Evolutionary conservation across 148 eudicot genomes (phyloP).

Genomic region (Vaccinium macrocarpon): DNA sequence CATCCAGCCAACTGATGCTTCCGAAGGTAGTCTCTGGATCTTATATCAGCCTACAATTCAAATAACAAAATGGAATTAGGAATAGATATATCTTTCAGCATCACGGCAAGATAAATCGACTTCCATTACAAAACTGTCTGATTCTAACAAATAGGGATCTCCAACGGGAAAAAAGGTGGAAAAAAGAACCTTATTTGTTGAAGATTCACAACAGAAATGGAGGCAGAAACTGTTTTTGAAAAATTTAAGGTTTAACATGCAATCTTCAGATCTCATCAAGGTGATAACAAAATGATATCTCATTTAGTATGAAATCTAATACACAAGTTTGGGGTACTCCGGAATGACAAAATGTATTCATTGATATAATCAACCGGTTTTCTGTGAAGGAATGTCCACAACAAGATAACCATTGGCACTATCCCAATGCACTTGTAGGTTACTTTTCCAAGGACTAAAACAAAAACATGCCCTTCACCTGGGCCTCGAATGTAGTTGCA

Average conservation of each 20-base stretch:
- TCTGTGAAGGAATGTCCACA: background rate
- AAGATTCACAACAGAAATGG: background rate
- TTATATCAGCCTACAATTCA: constrained; percentile 58
- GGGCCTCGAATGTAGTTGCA: background rate
- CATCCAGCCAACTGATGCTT: constrained; percentile 22
- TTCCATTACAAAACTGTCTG: background rate
- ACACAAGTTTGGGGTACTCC: background rate
- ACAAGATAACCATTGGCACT: background rate
- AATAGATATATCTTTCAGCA: background rate
- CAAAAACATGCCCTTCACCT: background rate
- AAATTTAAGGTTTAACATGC: background rate
- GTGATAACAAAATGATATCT: background rate
- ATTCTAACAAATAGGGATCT: background rate
- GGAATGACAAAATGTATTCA: background rate
- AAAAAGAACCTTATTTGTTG: background rate
- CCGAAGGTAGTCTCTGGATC: constrained; percentile 71
- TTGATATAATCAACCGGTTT: background rate
- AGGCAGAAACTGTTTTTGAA: background rate
- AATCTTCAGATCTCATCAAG: background rate
- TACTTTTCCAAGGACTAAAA: background rate
- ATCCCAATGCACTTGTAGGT: background rate
- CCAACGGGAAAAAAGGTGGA: background rate
- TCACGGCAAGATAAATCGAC: background rate
- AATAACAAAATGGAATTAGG: background rate
- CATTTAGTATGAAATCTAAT: background rate